These are phyloP conservation scores for Rhodotorula sp. DNA, from an alignment of 1,284 basidiomycete genomes.

Conservation along the genomic window DNA sequence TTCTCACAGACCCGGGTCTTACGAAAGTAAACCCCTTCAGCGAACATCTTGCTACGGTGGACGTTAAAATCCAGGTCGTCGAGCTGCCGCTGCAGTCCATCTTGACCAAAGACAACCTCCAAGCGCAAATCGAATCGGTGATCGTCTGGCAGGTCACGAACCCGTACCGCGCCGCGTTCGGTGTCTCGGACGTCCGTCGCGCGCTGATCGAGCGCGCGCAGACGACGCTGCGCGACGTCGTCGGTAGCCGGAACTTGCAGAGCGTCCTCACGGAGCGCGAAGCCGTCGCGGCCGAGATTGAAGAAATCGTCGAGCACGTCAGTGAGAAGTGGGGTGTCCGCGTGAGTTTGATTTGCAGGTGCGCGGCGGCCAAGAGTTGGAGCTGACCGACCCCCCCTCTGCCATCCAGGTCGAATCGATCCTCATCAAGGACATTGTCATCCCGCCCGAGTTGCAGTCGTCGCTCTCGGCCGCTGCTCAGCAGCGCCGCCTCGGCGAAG, in stretches of 20 bases:
- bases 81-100: constrained; percentile 44
- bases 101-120: constrained; percentile 74
- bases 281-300: constrained; percentile 91
- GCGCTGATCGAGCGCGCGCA: constrained; percentile 91
- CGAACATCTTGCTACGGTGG: constrained; percentile 72
- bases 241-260: constrained; percentile 58
- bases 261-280: constrained; percentile 72
- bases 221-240: constrained; percentile 88
- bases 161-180: constrained; percentile 87
- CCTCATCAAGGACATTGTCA: constrained; percentile 65
- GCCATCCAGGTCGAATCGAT: constrained; percentile 47
- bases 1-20: constrained; percentile 48
- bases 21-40: constrained; percentile 88
- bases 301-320: constrained; percentile 69
- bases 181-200: constrained; percentile 80
- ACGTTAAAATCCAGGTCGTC: constrained; percentile 79
- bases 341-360: constrained; percentile 78
- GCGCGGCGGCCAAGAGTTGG: too few relatives aligned
- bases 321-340: constrained; percentile 81
- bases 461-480: constrained; percentile 89
- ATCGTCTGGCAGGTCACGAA: constrained; percentile 68
- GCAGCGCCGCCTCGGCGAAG: constrained; percentile 88
- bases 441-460: constrained; percentile 85
- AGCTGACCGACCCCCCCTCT: too few relatives aligned
- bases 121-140: constrained; percentile 80